phyloP scores from a whole-genome alignment of 495 filamentous ascomycete species.

The Viridothelium virens region DNA sequence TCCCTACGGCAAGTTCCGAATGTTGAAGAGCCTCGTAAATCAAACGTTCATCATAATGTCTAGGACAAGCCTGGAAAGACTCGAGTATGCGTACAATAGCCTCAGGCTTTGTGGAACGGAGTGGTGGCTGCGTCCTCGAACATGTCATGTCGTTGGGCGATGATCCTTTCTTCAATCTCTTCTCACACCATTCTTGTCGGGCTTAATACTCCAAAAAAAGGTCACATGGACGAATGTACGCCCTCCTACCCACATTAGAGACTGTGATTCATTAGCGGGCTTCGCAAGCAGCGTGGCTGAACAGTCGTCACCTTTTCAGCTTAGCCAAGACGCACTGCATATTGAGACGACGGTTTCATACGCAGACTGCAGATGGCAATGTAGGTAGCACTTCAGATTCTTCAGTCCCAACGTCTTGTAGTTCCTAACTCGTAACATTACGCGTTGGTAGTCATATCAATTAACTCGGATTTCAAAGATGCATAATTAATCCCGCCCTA shows the following conservation, averaged over 20 bases:
- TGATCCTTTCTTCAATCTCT: not conserved
- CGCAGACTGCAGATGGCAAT: not conserved
- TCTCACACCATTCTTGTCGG: constrained; percentile 4
- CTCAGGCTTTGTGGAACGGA: not conserved
- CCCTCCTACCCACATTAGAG: not conserved
- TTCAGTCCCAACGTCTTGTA: not conserved
- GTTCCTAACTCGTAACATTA: not conserved
- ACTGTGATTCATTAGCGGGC: constrained; percentile 6
- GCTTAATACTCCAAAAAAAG: not conserved
- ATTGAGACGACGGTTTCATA: constrained; percentile 11
- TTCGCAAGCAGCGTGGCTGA: constrained; percentile 7
- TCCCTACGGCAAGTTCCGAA: not conserved
- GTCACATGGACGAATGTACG: constrained; percentile 11
- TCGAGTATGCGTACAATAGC: not conserved
- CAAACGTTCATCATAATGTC: not conserved
- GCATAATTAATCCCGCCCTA: not conserved
- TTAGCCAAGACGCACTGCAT: constrained; percentile 7
- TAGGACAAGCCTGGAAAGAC: not conserved
- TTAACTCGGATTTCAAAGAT: constrained; percentile 1
- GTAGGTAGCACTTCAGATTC: not conserved
- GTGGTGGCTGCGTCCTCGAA: not conserved
- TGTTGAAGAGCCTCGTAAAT: not conserved
- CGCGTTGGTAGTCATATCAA: constrained; percentile 2
- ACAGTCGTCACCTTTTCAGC: not conserved
- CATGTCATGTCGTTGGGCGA: constrained; percentile 1